Percentiles rank a stretch among this genome's conserved stretches.
These are phyloP conservation scores for Cavenderia fasciculata DNA, from an alignment of 78 protist species.

Conservation along the genomic window DNA sequence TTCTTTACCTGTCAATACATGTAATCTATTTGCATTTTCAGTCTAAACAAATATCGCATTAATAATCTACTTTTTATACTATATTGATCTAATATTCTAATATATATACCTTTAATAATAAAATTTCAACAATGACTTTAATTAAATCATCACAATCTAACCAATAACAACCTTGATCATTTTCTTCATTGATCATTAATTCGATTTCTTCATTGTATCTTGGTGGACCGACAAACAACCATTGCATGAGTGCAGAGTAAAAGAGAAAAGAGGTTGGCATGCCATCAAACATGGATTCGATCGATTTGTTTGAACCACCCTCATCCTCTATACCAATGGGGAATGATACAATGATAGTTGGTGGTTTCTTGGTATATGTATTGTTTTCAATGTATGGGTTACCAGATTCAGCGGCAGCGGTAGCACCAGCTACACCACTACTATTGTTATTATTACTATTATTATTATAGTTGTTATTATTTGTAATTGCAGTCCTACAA, in stretches of 20 bases:
- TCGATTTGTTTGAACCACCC: not conserved
- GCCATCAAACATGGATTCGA: constrained; percentile 55
- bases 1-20: constrained; percentile 60
- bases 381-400: no score
- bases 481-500: not conserved
- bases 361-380: no score
- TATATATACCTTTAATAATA: no score
- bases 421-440: not conserved
- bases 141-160: constrained; percentile 66
- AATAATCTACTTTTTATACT: no score
- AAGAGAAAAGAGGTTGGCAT: constrained; percentile 28
- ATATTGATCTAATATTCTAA: no score
- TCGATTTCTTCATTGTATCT: not conserved
- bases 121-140: constrained; percentile 41
- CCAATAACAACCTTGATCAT: constrained; percentile 69
- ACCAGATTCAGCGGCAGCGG: not conserved
- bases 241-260: constrained; percentile 68
- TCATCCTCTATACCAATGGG: constrained; percentile 69
- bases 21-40: constrained; percentile 27
- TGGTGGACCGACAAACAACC: constrained; percentile 72
- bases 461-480: not conserved
- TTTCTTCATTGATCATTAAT: not conserved
- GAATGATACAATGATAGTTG: constrained; percentile 11
- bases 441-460: not conserved
- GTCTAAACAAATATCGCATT: no score